These are phyloP conservation scores for Phlebiopsis gigantea DNA, from an alignment of 768 basidiomycete genomes.

Conservation along the genomic window DNA sequence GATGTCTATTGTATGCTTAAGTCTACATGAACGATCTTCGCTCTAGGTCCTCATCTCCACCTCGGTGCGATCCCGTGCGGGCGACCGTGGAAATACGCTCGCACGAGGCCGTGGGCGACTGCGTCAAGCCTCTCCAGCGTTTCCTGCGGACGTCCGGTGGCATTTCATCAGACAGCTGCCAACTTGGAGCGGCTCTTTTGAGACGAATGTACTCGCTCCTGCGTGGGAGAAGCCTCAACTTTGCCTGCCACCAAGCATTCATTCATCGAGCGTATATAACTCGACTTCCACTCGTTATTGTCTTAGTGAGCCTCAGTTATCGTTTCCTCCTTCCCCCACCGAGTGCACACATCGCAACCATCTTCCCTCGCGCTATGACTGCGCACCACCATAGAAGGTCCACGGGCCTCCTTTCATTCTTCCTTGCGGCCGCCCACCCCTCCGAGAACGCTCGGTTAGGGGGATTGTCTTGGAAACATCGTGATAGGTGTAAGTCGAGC, in stretches of 20 bases:
- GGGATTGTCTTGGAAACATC: not conserved
- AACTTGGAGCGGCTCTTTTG: not conserved
- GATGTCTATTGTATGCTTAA: not conserved
- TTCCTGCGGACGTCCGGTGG: not conserved
- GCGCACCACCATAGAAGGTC: not conserved
- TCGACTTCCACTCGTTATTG: not conserved
- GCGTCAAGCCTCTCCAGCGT: not conserved
- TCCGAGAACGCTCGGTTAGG: not conserved
- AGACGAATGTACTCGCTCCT: not conserved
- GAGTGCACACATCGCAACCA: not conserved
- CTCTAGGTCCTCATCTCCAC: not conserved
- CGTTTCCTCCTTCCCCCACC: not conserved
- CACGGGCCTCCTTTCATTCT: conserved; percentile 1
- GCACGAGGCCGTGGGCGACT: not conserved
- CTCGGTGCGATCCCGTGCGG: not conserved
- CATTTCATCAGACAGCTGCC: conserved; percentile 9
- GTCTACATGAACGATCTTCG: not conserved
- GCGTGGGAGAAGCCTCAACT: not conserved
- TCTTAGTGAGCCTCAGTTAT: not conserved
- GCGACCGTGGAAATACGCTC: not conserved
- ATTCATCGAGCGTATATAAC: not conserved
- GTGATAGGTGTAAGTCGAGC: not conserved
- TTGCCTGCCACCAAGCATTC: not conserved
- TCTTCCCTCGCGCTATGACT: not conserved
- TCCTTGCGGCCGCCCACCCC: conserved; percentile 13